Conservation (phyloP, 2,329 filamentous ascomycete species). For the Aspergillus pseudoviridinutans region DNA sequence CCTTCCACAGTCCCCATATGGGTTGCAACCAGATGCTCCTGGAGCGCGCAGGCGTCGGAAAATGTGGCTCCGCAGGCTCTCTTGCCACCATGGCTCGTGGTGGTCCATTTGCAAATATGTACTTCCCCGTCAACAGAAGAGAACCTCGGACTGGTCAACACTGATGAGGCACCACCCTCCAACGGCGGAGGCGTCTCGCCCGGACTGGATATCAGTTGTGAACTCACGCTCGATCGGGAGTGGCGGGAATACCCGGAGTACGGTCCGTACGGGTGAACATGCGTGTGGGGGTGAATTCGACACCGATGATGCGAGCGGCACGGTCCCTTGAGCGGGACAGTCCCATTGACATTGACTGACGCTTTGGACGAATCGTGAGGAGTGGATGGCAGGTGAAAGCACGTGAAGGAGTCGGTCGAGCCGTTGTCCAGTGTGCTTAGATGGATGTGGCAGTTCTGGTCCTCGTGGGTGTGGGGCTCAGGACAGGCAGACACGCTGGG, state of each 20-base stretch:
- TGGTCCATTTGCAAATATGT: conserved; percentile 39
- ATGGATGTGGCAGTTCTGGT: conserved; percentile 10
- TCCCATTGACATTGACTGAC: conserved; percentile 19
- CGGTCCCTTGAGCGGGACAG: conserved; percentile 22
- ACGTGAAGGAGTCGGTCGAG: conserved; percentile 21
- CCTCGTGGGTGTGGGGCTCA: conserved; percentile 21
- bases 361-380: conserved; percentile 26
- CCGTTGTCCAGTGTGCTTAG: conserved; percentile 22
- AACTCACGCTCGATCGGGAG: conserved; percentile 35
- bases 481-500: conserved; percentile 27
- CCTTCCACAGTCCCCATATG: conserved; percentile 39
- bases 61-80: conserved; percentile 35
- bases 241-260: conserved; percentile 36
- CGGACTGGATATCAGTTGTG: conserved; percentile 34
- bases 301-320: conserved; percentile 34
- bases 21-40: conserved; percentile 36
- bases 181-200: conserved; percentile 35
- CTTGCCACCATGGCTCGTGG: conserved; percentile 22
- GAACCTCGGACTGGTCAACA: conserved; percentile 36
- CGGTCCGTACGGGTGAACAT: conserved; percentile 31
- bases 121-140: conserved; percentile 27
- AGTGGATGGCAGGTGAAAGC: conserved; percentile 31
- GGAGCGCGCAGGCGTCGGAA: conserved; percentile 32
- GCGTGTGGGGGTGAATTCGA: conserved; percentile 28
- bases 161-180: conserved; percentile 31